These are phyloP conservation scores for Trypanosoma rangeli DNA, from an alignment of 208 protist species.

Conservation along the genomic window DNA sequence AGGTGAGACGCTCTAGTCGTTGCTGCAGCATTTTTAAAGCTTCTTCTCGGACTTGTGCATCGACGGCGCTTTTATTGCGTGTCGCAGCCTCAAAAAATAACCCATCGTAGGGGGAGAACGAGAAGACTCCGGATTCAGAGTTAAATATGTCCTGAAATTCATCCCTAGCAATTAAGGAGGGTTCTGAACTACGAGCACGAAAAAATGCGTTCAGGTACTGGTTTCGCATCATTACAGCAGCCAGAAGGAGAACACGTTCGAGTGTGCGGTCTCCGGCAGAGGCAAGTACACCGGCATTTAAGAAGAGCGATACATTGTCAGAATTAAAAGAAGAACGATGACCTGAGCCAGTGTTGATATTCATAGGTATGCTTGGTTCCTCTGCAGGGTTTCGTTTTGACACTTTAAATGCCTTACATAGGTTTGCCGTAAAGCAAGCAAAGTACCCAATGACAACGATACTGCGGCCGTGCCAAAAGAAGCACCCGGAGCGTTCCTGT, in stretches of 20 bases:
- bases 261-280: conserved; percentile 79
- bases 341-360: too few relatives aligned
- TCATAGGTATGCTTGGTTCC: too few relatives aligned
- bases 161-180: neutral
- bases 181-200: neutral
- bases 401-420: conserved; percentile 68
- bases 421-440: conserved; percentile 57
- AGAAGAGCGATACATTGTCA: conserved; percentile 26
- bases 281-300: conserved; percentile 74
- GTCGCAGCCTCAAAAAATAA: neutral
- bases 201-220: conserved; percentile 32
- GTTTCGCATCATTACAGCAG: conserved; percentile 77
- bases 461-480: conserved; percentile 56
- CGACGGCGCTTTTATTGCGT: neutral
- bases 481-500: conserved; percentile 67
- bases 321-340: neutral
- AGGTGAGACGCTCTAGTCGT: conserved; percentile 40
- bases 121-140: neutral
- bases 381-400: too few relatives aligned
- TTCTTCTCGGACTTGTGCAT: conserved; percentile 3
- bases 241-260: conserved; percentile 78
- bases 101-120: neutral
- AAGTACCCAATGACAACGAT: conserved; percentile 88
- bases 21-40: conserved; percentile 38
- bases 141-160: neutral